These are phyloP conservation scores for Phytophthora podocarpi DNA, from an alignment of 352 stramenopile species.

Conservation along the genomic window DNA sequence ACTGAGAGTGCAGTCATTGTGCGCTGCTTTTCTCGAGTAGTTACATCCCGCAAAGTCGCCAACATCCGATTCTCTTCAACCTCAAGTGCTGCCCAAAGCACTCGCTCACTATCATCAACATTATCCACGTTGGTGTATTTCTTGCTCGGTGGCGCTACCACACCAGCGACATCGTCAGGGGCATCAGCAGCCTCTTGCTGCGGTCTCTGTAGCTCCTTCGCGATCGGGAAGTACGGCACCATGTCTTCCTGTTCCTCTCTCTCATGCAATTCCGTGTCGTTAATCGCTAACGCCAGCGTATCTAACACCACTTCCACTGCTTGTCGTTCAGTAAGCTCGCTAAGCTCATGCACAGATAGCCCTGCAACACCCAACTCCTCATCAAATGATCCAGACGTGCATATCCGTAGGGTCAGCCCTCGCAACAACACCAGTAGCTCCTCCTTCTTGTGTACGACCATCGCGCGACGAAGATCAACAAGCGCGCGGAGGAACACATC, in stretches of 20 bases:
- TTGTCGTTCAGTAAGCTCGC: constrained; percentile 58
- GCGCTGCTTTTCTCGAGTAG: constrained; percentile 43
- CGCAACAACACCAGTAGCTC: constrained; percentile 48
- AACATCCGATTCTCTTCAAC: constrained; percentile 85
- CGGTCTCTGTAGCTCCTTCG: constrained; percentile 51
- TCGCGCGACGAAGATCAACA: constrained; percentile 66
- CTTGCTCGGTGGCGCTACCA: constrained; percentile 10
- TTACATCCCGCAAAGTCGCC: constrained; percentile 58
- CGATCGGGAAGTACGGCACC: constrained; percentile 69
- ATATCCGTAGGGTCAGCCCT: constrained; percentile 67
- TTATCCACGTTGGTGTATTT: constrained; percentile 30
- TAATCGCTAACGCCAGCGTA: constrained; percentile 61
- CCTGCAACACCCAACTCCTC: constrained; percentile 61
- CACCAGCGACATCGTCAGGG: constrained; percentile 16
- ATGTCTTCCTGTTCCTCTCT: constrained; percentile 70
- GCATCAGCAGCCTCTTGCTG: constrained; percentile 6
- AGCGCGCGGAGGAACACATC: constrained; percentile 82
- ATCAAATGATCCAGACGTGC: constrained; percentile 74
- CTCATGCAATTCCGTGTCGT: constrained; percentile 77
- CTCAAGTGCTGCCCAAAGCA: constrained; percentile 76
- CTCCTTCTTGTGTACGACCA: constrained; percentile 58
- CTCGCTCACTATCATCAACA: constrained; percentile 54
- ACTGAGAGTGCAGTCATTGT: constrained; percentile 20
- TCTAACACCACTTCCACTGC: constrained; percentile 65
- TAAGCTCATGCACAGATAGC: constrained; percentile 60